A percentile compares a stretch with the other conserved stretches of the same genome.
These are phyloP conservation scores for Phytophthora citrophthora DNA, from an alignment of 352 stramenopile genomes.

Conservation along the genomic window DNA sequence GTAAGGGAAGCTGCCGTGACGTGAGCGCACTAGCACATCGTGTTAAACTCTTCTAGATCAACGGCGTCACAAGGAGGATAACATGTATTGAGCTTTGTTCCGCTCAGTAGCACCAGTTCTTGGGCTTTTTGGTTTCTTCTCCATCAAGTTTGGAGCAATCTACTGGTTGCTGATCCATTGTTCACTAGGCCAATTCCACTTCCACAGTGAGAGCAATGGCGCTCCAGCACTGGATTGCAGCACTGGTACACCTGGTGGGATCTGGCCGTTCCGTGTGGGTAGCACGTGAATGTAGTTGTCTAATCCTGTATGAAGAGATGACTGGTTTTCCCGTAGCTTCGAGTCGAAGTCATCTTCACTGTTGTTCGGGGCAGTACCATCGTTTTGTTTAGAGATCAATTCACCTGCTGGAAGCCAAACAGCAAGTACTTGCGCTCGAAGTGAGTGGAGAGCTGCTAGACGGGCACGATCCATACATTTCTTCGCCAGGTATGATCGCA, in stretches of 20 bases:
- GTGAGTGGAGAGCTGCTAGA: conserved; percentile 5
- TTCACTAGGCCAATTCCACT: conserved; percentile 34
- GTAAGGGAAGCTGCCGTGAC: not conserved
- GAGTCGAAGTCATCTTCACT: conserved; percentile 18
- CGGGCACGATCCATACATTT: conserved; percentile 5
- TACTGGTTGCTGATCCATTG: conserved; percentile 28
- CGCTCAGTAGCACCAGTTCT: too few species aligned
- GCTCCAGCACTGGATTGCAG: conserved; percentile 21
- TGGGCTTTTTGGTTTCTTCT: too few species aligned
- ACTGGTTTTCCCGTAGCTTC: not conserved
- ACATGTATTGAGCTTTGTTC: too few species aligned
- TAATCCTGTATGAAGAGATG: not conserved
- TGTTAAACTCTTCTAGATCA: too few species aligned
- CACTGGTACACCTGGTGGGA: conserved; percentile 32
- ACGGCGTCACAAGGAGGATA: too few species aligned
- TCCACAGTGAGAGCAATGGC: conserved; percentile 34
- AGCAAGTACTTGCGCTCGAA: conserved; percentile 23
- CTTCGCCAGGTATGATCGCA: conserved; percentile 18
- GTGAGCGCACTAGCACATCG: not conserved
- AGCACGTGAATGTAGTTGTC: conserved; percentile 28
- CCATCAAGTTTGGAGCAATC: too few species aligned
- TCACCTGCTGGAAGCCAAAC: conserved; percentile 5
- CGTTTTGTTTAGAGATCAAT: not conserved
- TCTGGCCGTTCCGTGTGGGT: conserved; percentile 32
- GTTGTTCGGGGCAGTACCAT: conserved; percentile 1